Evolutionary conservation across 208 protist genomes (phyloP).

Genomic region (Novymonas esmeraldas): DNA sequence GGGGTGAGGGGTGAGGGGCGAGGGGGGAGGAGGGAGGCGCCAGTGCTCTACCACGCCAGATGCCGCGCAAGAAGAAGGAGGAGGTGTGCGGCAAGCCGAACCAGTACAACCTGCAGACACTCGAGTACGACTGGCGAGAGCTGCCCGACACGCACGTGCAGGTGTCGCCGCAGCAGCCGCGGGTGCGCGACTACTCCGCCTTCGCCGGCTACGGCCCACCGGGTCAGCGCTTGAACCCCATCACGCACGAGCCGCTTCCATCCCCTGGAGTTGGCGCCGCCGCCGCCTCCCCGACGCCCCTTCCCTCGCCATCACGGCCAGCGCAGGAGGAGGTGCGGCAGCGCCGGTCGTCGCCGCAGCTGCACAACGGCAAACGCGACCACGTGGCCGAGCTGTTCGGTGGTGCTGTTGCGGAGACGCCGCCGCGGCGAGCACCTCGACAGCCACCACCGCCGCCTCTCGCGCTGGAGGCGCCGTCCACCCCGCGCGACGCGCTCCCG

Average conservation of each 20-base stretch:
- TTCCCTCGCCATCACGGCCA: slow-evolving; percentile 20
- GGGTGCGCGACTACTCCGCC: slow-evolving; percentile 28
- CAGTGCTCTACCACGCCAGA: no score
- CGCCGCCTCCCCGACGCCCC: slow-evolving; percentile 17
- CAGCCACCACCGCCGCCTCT: neutral
- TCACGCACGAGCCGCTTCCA: slow-evolving; percentile 15
- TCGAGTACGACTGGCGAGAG: slow-evolving; percentile 76
- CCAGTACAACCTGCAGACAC: slow-evolving; percentile 78
- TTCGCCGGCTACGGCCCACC: slow-evolving; percentile 1
- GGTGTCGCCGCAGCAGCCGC: slow-evolving; percentile 19
- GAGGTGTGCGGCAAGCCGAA: slow-evolving; percentile 83
- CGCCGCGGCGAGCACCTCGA: neutral
- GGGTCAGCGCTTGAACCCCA: slow-evolving; percentile 13
- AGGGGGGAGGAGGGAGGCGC: no score
- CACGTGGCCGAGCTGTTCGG: slow-evolving; percentile 20
- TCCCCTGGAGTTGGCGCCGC: neutral
- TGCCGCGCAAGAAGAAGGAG: slow-evolving; percentile 49
- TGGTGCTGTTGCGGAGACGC: neutral
- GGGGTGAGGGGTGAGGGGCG: no score
- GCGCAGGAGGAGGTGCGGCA: slow-evolving; percentile 16
- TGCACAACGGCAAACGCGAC: slow-evolving; percentile 7
- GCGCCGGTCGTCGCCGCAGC: neutral
- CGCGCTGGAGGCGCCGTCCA: neutral
- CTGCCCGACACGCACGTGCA: slow-evolving; percentile 61
- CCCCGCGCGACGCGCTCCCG: neutral